Evolutionary conservation across 2,329 filamentous ascomycete species (phyloP).

Genomic region (Dactylonectria macrodidyma): DNA sequence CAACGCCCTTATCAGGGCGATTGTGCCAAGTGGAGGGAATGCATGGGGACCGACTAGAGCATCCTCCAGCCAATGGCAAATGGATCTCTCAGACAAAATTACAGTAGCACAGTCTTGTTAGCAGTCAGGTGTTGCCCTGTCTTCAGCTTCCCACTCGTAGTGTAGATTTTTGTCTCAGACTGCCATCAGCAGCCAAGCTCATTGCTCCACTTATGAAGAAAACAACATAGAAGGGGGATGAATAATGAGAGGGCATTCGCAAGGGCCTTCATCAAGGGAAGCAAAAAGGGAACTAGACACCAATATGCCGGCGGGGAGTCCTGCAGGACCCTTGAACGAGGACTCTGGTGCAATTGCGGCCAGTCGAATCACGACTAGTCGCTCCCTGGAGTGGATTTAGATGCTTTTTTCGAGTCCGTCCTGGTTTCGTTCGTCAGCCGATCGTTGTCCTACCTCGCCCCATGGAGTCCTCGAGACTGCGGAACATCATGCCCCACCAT

Average conservation of each 20-base stretch:
- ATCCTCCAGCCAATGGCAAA: slow-evolving; percentile 6
- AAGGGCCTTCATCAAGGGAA: slow-evolving; percentile 9
- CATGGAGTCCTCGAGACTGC: slow-evolving; percentile 7
- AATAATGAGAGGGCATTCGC: not conserved
- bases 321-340: slow-evolving; percentile 1
- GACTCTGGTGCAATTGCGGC: not conserved
- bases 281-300: slow-evolving; percentile 2
- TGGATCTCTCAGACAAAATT: slow-evolving; percentile 4
- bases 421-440: not conserved
- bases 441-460: slow-evolving; percentile 2
- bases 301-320: slow-evolving; percentile 2
- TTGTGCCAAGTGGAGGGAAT: slow-evolving; percentile 5
- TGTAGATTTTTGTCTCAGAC: slow-evolving; percentile 10
- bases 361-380: slow-evolving; percentile 12
- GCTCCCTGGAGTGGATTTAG: slow-evolving; percentile 17
- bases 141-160: not conserved
- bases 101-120: not conserved
- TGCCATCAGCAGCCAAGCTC: not conserved
- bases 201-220: not conserved
- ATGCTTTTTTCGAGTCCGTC: not conserved
- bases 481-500: slow-evolving; percentile 20
- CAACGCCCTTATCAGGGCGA: not conserved
- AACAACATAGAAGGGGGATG: not conserved
- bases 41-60: not conserved
- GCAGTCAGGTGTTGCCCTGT: slow-evolving; percentile 1